Evolutionary conservation across 2,329 filamentous ascomycete genomes (phyloP), one percentile per base, ranked within the genome.

Genomic region (Metarhizium album): DNA sequence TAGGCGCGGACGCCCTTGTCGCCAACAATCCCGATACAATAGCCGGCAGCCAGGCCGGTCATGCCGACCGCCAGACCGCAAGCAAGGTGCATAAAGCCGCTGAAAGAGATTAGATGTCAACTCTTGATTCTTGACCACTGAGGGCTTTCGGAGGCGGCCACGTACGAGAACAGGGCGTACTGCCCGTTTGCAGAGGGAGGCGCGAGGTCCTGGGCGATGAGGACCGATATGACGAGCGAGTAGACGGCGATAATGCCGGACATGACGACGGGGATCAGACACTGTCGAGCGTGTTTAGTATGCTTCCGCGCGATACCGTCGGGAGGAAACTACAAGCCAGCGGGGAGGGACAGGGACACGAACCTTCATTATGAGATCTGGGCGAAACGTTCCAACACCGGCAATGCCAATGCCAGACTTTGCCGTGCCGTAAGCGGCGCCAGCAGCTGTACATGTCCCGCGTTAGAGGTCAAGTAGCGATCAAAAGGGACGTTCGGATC

Each of bases 201-300:
- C 47, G 77, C 79, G 67, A 97, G 82, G 67, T 95, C 89, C 69
- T 89, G 86, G 51, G 90, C 88, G 67, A 98, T 98, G 59, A 98
- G 81, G 64, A 98, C 93, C 18, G 91, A 87, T 60, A 98, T 90
- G 63, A 98, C 93, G 60, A 98, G 86, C 48, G 90, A 88, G 73
- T 98, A 98, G 59, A 98, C 93, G 52, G 93, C 93, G 64, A 98
- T 89, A 67, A 98, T 98, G 81, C 93, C 93, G 61, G 93, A 95
- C 93, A 98, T 98, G 75, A 98, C 84, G 58, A 93, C 87, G 55
- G 87, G 87, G 59, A 91, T 90, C 49, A 91, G 74, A 52, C 85
- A 90, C 86, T 90, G 60, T 22, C 7, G 18, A 20, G 20, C 3
- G 29, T 18, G 18, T 8, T 24, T 20, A 23, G 16, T 22, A 31